Conservation (phyloP, 1,139 yeast species). For the Zygosaccharomyces pseudobailii region DNA sequence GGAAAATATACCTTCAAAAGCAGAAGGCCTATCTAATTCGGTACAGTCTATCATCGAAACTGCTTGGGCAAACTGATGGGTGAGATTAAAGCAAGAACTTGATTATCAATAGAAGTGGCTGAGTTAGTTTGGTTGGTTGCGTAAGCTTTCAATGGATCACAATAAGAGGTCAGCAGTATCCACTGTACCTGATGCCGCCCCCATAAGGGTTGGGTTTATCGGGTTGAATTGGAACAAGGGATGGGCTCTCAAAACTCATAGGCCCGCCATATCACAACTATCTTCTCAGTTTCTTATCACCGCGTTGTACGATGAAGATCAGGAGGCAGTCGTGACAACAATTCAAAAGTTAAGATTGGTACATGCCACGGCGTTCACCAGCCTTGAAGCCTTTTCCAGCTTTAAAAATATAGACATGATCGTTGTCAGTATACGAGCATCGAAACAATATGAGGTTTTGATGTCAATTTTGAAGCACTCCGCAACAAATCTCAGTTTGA, state of each 20-base stretch:
- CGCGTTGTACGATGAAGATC: conserved; percentile 21
- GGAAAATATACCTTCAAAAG: not conserved
- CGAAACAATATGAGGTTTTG: conserved; percentile 17
- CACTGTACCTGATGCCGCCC: conserved; percentile 26
- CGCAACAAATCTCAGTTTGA: conserved; percentile 19
- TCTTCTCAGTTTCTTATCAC: conserved; percentile 29
- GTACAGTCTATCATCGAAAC: not conserved
- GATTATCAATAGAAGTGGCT: not conserved
- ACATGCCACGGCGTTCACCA: conserved; percentile 25
- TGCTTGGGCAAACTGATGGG: not conserved
- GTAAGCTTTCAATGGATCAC: conserved; percentile 10
- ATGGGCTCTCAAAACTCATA: conserved; percentile 30
- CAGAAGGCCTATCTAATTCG: not conserved
- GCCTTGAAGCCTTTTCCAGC: conserved; percentile 21
- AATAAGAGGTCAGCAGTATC: conserved; percentile 25
- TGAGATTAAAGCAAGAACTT: not conserved
- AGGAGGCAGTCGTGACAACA: conserved; percentile 20
- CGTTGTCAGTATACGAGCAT: conserved; percentile 22
- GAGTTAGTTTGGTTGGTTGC: not conserved
- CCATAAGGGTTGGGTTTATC: conserved; percentile 26
- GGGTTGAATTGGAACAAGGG: conserved; percentile 24
- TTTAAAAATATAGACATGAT: conserved; percentile 24
- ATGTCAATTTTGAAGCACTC: conserved; percentile 22
- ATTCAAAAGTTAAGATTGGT: conserved; percentile 21
- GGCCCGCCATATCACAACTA: conserved; percentile 26